Conservation (phyloP, 2,329 filamentous ascomycete species). For the Alternaria tenuissima region DNA sequence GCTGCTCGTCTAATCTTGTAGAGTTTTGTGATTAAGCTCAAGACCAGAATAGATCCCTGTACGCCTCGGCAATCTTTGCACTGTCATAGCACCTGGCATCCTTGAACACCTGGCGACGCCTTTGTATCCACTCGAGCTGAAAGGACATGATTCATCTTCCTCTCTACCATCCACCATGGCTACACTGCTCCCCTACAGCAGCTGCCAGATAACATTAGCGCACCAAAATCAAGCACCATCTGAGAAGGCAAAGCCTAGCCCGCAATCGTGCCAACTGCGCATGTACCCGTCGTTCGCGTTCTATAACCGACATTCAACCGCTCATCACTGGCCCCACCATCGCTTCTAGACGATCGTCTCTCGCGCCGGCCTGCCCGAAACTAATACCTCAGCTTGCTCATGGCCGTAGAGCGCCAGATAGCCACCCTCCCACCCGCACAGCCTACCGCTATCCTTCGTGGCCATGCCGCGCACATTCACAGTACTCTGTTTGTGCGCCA, state of each 20-base stretch:
- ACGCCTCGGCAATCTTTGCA: slow-evolving; percentile 13
- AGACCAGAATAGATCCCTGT: slow-evolving; percentile 15
- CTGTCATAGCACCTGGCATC: not conserved
- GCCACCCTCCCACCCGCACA: slow-evolving; percentile 59
- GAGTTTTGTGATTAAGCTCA: slow-evolving; percentile 14
- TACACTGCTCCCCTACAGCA: not conserved
- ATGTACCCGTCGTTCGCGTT: slow-evolving; percentile 4
- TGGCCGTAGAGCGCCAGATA: slow-evolving; percentile 40
- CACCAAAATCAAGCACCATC: not conserved
- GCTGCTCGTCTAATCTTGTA: slow-evolving; percentile 33
- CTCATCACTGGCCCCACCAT: slow-evolving; percentile 19
- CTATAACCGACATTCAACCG: slow-evolving; percentile 13
- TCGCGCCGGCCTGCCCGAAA: slow-evolving; percentile 42
- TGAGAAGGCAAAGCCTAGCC: not conserved
- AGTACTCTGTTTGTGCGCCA: slow-evolving; percentile 73
- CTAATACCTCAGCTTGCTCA: slow-evolving; percentile 36
- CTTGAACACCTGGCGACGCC: slow-evolving; percentile 5
- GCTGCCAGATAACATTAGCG: not conserved
- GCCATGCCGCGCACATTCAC: slow-evolving; percentile 83
- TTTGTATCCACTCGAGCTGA: not conserved
- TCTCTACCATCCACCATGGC: not conserved
- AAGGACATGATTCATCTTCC: not conserved
- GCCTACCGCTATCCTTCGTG: slow-evolving; percentile 78
- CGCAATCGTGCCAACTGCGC: not conserved
- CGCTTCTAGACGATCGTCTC: slow-evolving; percentile 33